Conservation (phyloP, 1,284 basidiomycete genomes). For the Fistulinella cinereoalba region DNA sequence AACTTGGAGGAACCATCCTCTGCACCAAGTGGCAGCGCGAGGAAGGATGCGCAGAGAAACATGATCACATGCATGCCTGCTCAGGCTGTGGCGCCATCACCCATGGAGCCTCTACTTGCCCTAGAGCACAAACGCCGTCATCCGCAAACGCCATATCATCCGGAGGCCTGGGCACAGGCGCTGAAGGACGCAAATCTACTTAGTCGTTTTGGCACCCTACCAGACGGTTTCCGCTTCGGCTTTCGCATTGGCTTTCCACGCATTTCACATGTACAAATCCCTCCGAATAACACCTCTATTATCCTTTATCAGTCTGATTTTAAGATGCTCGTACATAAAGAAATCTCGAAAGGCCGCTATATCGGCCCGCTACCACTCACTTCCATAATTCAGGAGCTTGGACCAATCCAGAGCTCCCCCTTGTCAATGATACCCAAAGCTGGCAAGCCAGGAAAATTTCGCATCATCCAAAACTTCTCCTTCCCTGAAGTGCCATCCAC, state of each 20-base stretch:
- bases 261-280: not conserved
- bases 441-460: not conserved
- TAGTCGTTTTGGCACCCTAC: not conserved
- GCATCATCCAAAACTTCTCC: constrained; percentile 5
- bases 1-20: too few relatives aligned
- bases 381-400: not conserved
- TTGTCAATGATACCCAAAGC: not conserved
- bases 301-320: not conserved
- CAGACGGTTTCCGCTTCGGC: not conserved
- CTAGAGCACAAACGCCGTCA: not conserved
- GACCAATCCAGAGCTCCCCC: not conserved
- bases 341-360: not conserved
- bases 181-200: not conserved
- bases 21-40: too few relatives aligned
- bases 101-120: not conserved
- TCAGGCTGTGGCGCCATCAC: not conserved
- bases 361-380: not conserved
- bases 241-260: not conserved
- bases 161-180: not conserved
- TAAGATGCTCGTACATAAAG: not conserved
- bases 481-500: not conserved
- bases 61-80: not conserved
- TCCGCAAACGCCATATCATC: not conserved
- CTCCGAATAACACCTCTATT: not conserved
- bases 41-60: too few relatives aligned